Conservation (phyloP, 306 rosid genomes). For the Astragalus membranaceus region DNA sequence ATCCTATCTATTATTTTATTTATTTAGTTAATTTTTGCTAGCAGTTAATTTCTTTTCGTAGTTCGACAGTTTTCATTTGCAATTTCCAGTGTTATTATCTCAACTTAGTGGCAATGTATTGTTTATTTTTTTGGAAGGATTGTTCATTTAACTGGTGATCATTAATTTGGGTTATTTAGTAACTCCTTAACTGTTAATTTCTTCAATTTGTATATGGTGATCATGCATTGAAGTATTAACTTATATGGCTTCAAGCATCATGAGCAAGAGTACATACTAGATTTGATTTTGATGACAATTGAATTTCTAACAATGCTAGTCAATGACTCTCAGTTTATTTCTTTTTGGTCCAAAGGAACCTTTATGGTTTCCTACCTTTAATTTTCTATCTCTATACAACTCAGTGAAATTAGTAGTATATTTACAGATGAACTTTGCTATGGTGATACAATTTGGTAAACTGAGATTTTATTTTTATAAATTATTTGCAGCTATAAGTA, state of each 20-base stretch:
- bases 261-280: not conserved
- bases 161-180: not conserved
- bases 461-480: not conserved
- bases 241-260: not conserved
- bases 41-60: not conserved
- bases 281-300: not conserved
- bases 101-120: not conserved
- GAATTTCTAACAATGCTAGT: not conserved
- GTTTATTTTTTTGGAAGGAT: not conserved
- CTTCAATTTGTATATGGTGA: not conserved
- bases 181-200: not conserved
- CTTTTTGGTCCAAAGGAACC: not conserved
- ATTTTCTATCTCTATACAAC: not conserved
- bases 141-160: not conserved
- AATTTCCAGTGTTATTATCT: not conserved
- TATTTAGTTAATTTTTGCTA: not conserved
- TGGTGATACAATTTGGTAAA: not conserved
- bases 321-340: not conserved
- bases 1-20: not conserved
- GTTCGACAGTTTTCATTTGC: not conserved
- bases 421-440: not conserved
- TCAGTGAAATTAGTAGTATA: not conserved
- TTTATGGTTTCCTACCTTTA: not conserved
- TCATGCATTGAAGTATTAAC: not conserved
- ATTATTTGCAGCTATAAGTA: constrained; percentile 48